Evolutionary conservation across 495 filamentous ascomycete genomes (phyloP).

Genomic region (Xylaria curta): DNA sequence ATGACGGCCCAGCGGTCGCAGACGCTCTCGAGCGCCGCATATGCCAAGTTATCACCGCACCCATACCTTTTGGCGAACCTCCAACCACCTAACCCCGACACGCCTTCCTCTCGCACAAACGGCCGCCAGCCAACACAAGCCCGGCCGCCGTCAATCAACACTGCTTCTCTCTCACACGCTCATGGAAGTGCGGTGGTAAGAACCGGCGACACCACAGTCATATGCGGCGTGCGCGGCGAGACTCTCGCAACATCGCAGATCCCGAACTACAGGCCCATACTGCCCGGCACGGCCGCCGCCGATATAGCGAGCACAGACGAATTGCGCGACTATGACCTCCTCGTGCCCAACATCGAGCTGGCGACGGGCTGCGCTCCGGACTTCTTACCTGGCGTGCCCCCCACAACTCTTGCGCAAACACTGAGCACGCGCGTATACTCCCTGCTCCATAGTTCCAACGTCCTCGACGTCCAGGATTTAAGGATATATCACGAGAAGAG

Average conservation of each 20-base stretch:
- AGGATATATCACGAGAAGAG: slow-evolving; percentile 70
- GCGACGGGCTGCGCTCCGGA: slow-evolving; percentile 86
- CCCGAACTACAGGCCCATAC: slow-evolving; percentile 63
- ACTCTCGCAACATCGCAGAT: slow-evolving; percentile 75
- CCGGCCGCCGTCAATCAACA: slow-evolving; percentile 74
- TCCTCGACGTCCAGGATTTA: slow-evolving; percentile 69
- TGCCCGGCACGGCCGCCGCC: slow-evolving; percentile 20
- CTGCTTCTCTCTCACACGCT: slow-evolving; percentile 81
- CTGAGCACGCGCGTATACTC: slow-evolving; percentile 77
- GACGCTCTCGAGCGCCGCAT: slow-evolving; percentile 78
- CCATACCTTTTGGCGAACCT: slow-evolving; percentile 91
- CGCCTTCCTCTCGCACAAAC: slow-evolving; percentile 72
- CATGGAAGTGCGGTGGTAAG: slow-evolving; percentile 89
- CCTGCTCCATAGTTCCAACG: slow-evolving; percentile 69
- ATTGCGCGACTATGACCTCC: slow-evolving; percentile 65
- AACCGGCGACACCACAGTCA: slow-evolving; percentile 85
- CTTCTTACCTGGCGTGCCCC: slow-evolving; percentile 82
- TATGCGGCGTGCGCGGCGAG: slow-evolving; percentile 89
- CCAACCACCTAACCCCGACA: slow-evolving; percentile 47
- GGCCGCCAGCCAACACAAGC: slow-evolving; percentile 73
- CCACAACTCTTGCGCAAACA: slow-evolving; percentile 79
- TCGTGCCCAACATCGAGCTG: slow-evolving; percentile 93
- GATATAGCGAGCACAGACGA: slow-evolving; percentile 44
- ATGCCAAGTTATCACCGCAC: slow-evolving; percentile 87
- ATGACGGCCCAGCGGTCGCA: slow-evolving; percentile 51